A percentile compares a stretch with the other conserved stretches of the same genome.
Evolutionary conservation across 1,284 basidiomycete species (phyloP).

Genomic region (Marasmius tenuissimus): DNA sequence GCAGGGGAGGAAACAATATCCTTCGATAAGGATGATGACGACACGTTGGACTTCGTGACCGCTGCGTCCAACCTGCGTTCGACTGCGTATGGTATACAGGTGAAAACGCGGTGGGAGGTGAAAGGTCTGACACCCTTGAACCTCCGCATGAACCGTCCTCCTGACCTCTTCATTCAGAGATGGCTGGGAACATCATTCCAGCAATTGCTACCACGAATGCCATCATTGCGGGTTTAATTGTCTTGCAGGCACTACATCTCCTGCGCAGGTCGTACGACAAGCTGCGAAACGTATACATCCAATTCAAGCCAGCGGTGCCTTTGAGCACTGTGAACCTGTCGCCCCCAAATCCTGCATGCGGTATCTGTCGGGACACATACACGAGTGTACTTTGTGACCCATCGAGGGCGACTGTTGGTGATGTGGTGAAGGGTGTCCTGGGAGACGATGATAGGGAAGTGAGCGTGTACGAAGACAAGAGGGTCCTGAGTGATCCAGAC

Average conservation of each 20-base stretch:
- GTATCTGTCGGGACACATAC: conserved; percentile 88
- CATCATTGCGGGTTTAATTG: conserved; percentile 92
- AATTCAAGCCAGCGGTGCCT: conserved; percentile 74
- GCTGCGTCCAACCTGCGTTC: conserved; percentile 93
- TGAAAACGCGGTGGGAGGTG: conserved; percentile 93
- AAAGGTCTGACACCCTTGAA: conserved; percentile 62
- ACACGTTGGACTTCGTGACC: conserved; percentile 95
- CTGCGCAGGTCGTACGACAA: conserved; percentile 61
- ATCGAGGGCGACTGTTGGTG: conserved; percentile 62
- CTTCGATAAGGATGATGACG: conserved; percentile 99
- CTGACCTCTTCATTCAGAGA: conserved; percentile 58
- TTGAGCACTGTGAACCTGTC: conserved; percentile 67
- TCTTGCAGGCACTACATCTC: conserved; percentile 88
- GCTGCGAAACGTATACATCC: conserved; percentile 72
- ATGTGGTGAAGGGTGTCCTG: conserved; percentile 69
- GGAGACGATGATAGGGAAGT: conserved; percentile 66
- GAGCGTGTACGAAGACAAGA: conserved; percentile 84
- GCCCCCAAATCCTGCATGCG: conserved; percentile 73
- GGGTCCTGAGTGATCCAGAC: conserved; percentile 84
- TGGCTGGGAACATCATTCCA: conserved; percentile 99
- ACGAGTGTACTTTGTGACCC: conserved; percentile 72
- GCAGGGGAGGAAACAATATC: conserved; percentile 77
- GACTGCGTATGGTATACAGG: conserved; percentile 84
- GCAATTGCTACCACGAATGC: conserved; percentile 99
- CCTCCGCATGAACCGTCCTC: background rate